phyloP scores from a whole-genome alignment of 192 early-diverging fungal genomes.

The Chytriomyces sp. region DNA sequence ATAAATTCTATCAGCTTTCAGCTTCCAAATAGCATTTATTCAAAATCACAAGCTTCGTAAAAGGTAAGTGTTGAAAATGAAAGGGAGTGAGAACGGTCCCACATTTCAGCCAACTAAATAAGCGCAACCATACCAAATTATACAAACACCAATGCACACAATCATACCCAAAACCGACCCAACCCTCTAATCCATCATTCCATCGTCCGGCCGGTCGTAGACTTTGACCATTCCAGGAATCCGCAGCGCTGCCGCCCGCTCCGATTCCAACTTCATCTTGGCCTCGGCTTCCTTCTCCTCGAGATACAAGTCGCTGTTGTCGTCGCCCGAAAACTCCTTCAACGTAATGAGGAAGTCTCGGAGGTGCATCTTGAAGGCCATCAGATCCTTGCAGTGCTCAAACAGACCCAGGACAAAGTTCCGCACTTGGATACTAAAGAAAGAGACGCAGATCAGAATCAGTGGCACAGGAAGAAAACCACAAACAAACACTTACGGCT shows the following conservation, averaged over 20 bases:
- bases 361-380: constrained; percentile 86
- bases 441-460: background rate
- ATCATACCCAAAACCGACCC: no score
- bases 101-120: no score
- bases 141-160: no score
- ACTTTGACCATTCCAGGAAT: constrained; percentile 99
- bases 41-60: no score
- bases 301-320: constrained; percentile 76
- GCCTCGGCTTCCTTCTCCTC: constrained; percentile 89
- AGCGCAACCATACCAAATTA: no score
- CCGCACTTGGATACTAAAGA: constrained; percentile 74
- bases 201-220: constrained; percentile 49
- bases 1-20: no score
- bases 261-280: constrained; percentile 74
- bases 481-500: constrained; percentile 55
- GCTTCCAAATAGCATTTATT: no score
- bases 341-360: constrained; percentile 86
- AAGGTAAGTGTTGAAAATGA: no score
- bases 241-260: constrained; percentile 77
- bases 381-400: constrained; percentile 76
- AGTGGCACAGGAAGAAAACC: background rate
- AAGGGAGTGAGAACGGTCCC: no score
- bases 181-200: constrained; percentile 53
- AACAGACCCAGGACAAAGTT: constrained; percentile 87
- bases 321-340: constrained; percentile 88